A percentile compares a stretch with the other conserved stretches of the same genome.
Conservation (phyloP, 2,329 filamentous ascomycete genomes). For the Verticillium nubilum region DNA sequence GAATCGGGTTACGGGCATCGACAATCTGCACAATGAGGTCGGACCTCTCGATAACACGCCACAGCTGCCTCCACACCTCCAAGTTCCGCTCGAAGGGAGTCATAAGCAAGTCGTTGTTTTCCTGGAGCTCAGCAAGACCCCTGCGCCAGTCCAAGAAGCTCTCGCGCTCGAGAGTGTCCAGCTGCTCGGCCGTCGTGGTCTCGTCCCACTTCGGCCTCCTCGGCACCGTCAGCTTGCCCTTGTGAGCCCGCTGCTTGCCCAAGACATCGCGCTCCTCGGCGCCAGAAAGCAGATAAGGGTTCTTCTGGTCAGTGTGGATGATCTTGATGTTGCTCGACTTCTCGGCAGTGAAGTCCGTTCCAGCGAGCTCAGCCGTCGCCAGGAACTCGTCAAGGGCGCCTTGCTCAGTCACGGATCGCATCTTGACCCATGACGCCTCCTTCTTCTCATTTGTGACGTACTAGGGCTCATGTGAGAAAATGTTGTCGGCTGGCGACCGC, state of each 20-base stretch:
- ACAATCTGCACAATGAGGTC: slow-evolving; percentile 98
- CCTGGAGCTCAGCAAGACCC: slow-evolving; percentile 85
- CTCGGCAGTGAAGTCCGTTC: slow-evolving; percentile 96
- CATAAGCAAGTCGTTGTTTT: slow-evolving; percentile 91
- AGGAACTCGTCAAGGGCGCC: slow-evolving; percentile 95
- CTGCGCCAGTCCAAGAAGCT: slow-evolving; percentile 83
- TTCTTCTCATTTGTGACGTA: slow-evolving; percentile 89
- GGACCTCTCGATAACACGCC: slow-evolving; percentile 95
- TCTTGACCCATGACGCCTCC: slow-evolving; percentile 96
- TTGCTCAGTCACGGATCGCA: slow-evolving; percentile 98
- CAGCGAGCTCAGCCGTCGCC: slow-evolving; percentile 91
- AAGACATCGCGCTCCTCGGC: slow-evolving; percentile 74
- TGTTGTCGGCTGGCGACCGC: neutral
- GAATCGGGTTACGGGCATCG: slow-evolving; percentile 87
- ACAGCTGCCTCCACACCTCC: slow-evolving; percentile 96
- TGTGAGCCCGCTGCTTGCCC: slow-evolving; percentile 80
- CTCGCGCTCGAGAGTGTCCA: slow-evolving; percentile 75
- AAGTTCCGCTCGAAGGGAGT: slow-evolving; percentile 96
- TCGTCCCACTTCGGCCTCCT: slow-evolving; percentile 85
- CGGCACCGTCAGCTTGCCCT: slow-evolving; percentile 76
- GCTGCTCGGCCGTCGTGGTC: slow-evolving; percentile 73
- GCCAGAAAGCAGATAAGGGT: slow-evolving; percentile 84
- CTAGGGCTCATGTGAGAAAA: slow-evolving; percentile 27
- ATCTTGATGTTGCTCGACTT: slow-evolving; percentile 99
- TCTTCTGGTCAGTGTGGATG: slow-evolving; percentile 93